Conservation (phyloP, 192 early-diverging fungal species). For the Entomortierella chlamydospora region DNA sequence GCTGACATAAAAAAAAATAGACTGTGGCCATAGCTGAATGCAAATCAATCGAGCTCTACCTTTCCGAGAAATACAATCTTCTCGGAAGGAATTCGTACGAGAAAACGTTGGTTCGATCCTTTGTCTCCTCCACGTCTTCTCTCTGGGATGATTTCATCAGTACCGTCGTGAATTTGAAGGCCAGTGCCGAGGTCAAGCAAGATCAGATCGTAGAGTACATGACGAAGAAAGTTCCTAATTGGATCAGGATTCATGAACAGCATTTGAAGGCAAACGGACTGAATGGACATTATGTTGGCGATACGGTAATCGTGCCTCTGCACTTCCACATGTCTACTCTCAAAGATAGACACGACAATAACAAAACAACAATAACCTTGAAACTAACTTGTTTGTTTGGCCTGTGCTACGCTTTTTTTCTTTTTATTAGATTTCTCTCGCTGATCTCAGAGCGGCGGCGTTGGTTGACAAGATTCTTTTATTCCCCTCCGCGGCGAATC, state of each 20-base stretch:
- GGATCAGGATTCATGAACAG: constrained; percentile 41
- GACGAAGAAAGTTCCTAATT: constrained; percentile 17
- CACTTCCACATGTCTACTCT: neutral
- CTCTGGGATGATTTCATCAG: constrained; percentile 16
- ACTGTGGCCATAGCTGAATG: constrained; percentile 25
- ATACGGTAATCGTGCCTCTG: constrained; percentile 1
- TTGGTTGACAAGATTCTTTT: constrained; percentile 12
- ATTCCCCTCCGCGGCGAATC: neutral
- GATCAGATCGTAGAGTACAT: constrained; percentile 2
- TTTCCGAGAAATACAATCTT: constrained; percentile 9
- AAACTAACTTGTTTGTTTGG: neutral
- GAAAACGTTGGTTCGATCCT: constrained; percentile 6
- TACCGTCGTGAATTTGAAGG: neutral
- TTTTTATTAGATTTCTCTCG: constrained; percentile 34
- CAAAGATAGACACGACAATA: no score
- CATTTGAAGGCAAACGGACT: constrained; percentile 33
- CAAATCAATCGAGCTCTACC: constrained; percentile 26
- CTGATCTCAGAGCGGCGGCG: constrained; percentile 25
- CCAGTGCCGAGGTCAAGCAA: constrained; percentile 13
- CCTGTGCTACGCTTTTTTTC: no score
- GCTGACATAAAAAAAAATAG: constrained; percentile 1
- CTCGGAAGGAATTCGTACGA: constrained; percentile 36
- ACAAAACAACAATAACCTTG: neutral
- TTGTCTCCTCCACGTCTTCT: constrained; percentile 8
- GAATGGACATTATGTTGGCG: constrained; percentile 47